Base-by-base conservation (phyloP, 805 yeast genomes). In the Schwanniomyces sp. region DNA sequence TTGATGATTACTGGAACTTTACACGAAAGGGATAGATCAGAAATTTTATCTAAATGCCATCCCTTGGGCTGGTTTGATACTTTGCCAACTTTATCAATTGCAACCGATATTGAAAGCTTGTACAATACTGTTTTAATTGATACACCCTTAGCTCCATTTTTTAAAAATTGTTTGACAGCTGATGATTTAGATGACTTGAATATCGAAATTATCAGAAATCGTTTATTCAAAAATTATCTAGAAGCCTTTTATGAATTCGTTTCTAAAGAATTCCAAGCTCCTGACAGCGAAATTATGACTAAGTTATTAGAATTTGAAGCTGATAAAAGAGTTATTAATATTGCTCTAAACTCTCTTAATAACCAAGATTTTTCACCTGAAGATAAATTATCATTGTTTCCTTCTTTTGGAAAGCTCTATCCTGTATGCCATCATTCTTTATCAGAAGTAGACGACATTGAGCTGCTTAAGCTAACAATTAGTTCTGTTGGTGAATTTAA, bases 11-110 rank as follows among this genome's bases (percentile, higher is more conserved):
- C 97, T 1, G 99, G 99, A 18, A 91, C 99, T 0, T 81, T 94
- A 51, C 99, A 94, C 64, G 96, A 91, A 62, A 81, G 98, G 61
- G 97, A 95, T 68, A 84, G 88, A 61, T 70, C 82, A 37, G 99
- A 94, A 62, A 86, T 95, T 44, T 78, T 94, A 60, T 83, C 84
- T 49, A 84, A 97, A 64, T 91, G 97, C 66, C 96, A 94, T 65
- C 99, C 99, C 0, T 76, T 94, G 57, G 99, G 99, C 40, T 91
- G 97, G 97, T 94, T 94, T 62, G 99, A 94, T 58, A 92, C 98
- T 7, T 80, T 94, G 56, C 99, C 99, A 30, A 92, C 98, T 0
- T 77, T 94, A 49, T 82, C 94, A 12, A 94, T 92, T 43, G 97
- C 98, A 41, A 90, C 97, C 2, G 98, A 92, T 67, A 82, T 92